A percentile compares a stretch with the other conserved stretches of the same genome.
phyloP scores from a whole-genome alignment of 352 stramenopile species.

The Pythium dissimile region DNA sequence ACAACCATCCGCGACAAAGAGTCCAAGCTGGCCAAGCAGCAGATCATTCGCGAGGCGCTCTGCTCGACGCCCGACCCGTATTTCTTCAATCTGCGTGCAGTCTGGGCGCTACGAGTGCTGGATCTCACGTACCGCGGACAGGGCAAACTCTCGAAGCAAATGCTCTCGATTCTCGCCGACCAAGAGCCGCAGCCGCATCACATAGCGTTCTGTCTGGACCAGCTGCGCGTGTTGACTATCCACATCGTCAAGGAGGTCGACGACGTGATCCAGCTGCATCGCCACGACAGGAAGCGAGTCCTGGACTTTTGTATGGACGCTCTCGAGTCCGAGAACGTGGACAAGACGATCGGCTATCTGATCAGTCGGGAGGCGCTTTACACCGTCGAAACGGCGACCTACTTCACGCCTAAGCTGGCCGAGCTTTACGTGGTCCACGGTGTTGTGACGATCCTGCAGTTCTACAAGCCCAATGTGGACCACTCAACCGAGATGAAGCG shows the following conservation, averaged over 20 bases:
- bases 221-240: slow-evolving; percentile 51
- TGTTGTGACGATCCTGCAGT: slow-evolving; percentile 48
- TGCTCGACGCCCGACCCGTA: slow-evolving; percentile 44
- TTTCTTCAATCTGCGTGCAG: slow-evolving; percentile 50
- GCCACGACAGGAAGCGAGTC: slow-evolving; percentile 36
- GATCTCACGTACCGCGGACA: slow-evolving; percentile 61
- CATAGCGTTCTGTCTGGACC: slow-evolving; percentile 47
- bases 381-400: slow-evolving; percentile 36
- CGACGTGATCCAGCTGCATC: slow-evolving; percentile 50
- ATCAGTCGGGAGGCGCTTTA: slow-evolving; percentile 51
- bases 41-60: slow-evolving; percentile 44
- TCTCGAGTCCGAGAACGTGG: slow-evolving; percentile 58
- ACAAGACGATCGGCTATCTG: slow-evolving; percentile 65
- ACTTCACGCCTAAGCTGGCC: slow-evolving; percentile 52
- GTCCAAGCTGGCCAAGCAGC: slow-evolving; percentile 48
- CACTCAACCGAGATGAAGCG: slow-evolving; percentile 45
- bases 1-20: slow-evolving; percentile 70
- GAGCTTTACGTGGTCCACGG: slow-evolving; percentile 53
- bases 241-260: slow-evolving; percentile 76
- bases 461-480: slow-evolving; percentile 51
- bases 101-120: slow-evolving; percentile 47
- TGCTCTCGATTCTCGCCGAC: slow-evolving; percentile 47
- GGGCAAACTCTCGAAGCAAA: slow-evolving; percentile 71
- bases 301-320: slow-evolving; percentile 54
- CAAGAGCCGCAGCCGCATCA: slow-evolving; percentile 39